Base-by-base conservation (phyloP, 345 rosid genomes). In the Combretum micranthum region DNA sequence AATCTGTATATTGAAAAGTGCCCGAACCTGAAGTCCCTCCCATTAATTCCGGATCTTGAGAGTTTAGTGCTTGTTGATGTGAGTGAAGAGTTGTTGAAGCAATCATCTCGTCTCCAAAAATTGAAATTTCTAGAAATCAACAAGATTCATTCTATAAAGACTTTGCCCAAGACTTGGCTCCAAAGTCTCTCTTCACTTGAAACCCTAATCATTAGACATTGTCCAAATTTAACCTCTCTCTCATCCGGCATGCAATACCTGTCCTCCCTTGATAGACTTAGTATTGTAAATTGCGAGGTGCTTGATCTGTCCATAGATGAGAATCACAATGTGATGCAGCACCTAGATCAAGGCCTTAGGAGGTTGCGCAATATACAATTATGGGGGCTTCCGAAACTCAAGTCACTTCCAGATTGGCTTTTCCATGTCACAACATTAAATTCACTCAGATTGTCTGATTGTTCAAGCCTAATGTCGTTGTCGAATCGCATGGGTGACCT, bases 211-310 rank as follows among this genome's bases (percentile, higher is more conserved):
- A 12, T 63, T 12, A 32, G 7, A 16, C 39, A 15, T 14, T 52
- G 63, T 39, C 48, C 44, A 15, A 47, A 19, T 22, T 44, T 66
- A 3, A 52, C 15, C 15, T n/a, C n/a, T n/a, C n/a, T n/a, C n/a
- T n/a, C n/a, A n/a, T n/a, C n/a, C n/a, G n/a, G n/a, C n/a, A n/a
- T 56, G 16, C 52, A 42, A 21, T 11, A 55, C 21, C 67, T 63
- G 11, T 13, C 47, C 23, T 13, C 21, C 15, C 67, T 63, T n/a
- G 53, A 47, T n/a, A 16, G 20, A 22, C 60, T 55, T 48, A 23
- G 18, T n/a, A 42, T 63, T 47, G 13, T 19, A 7, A 22, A 47
- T 8, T 63, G 67, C 47, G 18, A 44, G 16, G 56, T 50, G 39
- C 47, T 56, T 63, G 60, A 55, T 20, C 44, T 55, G 53, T 48